Evolutionary conservation across 140 eudicot species (phyloP), one percentile per base, ranked within the genome.

Genomic region (Anethum foeniculum): DNA sequence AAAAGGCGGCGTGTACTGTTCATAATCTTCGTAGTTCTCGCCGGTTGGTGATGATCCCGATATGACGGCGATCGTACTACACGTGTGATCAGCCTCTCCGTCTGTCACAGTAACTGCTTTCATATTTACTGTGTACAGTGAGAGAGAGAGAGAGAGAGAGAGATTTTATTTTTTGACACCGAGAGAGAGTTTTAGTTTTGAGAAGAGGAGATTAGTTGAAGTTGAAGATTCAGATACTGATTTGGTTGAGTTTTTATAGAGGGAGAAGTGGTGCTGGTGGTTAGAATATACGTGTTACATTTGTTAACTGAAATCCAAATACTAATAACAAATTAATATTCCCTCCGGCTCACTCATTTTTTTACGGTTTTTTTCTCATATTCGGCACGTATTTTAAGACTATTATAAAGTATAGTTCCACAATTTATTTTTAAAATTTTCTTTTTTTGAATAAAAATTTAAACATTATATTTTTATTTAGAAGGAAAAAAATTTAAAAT

Each of bases 1-100:
- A 48, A 92, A 83, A 15, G 98, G 97, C 73, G 98, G 98, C 44
- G 64, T 83, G 68, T 85, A 84, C 25, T 85, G 82, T 78, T 78
- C 87, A 23, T 85, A 89, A 8, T 38, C 44, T 1, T 46, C 76
- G 75, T 34, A 12, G 7, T 30, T 39, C 28, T 21, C 82, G 43
- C 25, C 43, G 43, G 62, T 47, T 34, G 82, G 65, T 19, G 76
- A 46, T 52, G 38, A 44, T 16, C 36, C 76, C 34, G 76, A 30
- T 51, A 27, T 18, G 69, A 75, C 62, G 39, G 78, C 60, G 52
- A 75, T 75, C 79, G 62, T 47, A 47, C 79, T 75, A 18, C 79
- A 75, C 41, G 62, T 15, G 41, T n/a, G n/a, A n/a, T 30, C 69
- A 8, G 67, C 41, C 0, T 30, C 43, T 12, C 74, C 69, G 1